phyloP scores from a whole-genome alignment of 208 protist species.

The Trypanosoma vivax region DNA sequence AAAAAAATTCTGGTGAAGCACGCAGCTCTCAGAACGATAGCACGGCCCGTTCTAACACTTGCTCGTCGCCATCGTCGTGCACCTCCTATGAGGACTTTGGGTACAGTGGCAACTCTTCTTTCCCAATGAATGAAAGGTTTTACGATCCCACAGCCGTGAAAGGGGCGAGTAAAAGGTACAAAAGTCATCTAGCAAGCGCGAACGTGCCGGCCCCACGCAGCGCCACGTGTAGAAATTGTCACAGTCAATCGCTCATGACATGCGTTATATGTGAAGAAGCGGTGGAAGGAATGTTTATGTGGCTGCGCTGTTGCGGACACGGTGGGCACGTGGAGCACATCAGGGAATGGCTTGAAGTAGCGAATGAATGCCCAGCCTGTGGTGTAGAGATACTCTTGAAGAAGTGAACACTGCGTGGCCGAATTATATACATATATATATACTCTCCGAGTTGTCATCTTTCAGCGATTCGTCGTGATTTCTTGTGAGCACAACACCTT shows the following conservation, averaged over 20 bases:
- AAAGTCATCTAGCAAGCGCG: too few species aligned
- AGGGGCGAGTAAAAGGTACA: too few species aligned
- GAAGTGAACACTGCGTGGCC: not conserved
- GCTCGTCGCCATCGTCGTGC: too few species aligned
- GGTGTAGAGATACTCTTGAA: constrained; percentile 34
- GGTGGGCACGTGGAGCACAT: constrained; percentile 81
- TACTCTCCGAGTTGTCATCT: not conserved
- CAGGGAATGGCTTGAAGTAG: constrained; percentile 61
- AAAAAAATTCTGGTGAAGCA: too few species aligned
- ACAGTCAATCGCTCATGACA: constrained; percentile 36
- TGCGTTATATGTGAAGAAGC: constrained; percentile 81
- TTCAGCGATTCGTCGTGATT: too few species aligned
- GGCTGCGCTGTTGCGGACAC: constrained; percentile 76
- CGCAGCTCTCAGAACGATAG: too few species aligned
- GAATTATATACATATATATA: constrained; percentile 1
- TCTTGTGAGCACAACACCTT: not conserved
- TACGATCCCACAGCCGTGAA: too few species aligned
- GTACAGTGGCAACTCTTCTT: too few species aligned
- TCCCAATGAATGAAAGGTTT: too few species aligned
- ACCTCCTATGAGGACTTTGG: too few species aligned
- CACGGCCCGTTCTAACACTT: too few species aligned
- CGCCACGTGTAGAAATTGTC: constrained; percentile 45
- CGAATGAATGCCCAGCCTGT: constrained; percentile 67
- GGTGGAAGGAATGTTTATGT: constrained; percentile 79
- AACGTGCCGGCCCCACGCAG: constrained; percentile 36